These are phyloP conservation scores for Nannizzia gypsea DNA, from an alignment of 2,329 filamentous ascomycete species.

Conservation along the genomic window DNA sequence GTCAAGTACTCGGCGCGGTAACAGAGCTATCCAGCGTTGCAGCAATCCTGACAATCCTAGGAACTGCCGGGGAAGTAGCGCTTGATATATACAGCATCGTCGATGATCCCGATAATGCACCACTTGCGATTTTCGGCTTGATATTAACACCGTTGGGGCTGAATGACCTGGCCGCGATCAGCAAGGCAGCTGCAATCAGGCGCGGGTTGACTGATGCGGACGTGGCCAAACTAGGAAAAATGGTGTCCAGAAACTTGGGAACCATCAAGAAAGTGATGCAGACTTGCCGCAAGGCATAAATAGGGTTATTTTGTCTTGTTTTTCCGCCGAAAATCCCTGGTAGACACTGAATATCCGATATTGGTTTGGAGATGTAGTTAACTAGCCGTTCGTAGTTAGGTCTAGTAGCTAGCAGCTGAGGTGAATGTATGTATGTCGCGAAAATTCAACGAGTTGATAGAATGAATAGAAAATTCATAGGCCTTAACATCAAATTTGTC, in stretches of 20 bases:
- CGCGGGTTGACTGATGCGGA: not conserved
- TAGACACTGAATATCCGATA: not conserved
- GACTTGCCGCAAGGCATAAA: not conserved
- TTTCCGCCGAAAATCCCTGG: not conserved
- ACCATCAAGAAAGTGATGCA: not conserved
- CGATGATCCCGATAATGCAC: constrained; percentile 1
- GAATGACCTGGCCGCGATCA: not conserved
- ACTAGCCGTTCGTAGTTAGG: not conserved
- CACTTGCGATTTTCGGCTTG: constrained; percentile 4
- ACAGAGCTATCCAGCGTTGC: constrained; percentile 1
- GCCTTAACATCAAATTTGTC: no score
- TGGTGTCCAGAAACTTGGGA: not conserved
- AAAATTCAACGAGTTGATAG: not conserved
- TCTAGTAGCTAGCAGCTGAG: not conserved
- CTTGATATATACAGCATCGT: constrained; percentile 5
- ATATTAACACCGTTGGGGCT: not conserved
- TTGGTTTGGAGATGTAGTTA: not conserved
- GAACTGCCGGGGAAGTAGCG: constrained; percentile 4
- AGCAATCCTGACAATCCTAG: not conserved
- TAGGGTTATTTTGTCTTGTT: not conserved
- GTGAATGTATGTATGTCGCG: not conserved
- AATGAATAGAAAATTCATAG: not conserved
- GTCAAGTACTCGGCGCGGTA: not conserved
- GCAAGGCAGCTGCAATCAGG: not conserved
- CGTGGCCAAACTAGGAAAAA: not conserved